These are phyloP conservation scores for Trifolium pratense DNA, from an alignment of 306 rosid genomes.

Conservation along the genomic window DNA sequence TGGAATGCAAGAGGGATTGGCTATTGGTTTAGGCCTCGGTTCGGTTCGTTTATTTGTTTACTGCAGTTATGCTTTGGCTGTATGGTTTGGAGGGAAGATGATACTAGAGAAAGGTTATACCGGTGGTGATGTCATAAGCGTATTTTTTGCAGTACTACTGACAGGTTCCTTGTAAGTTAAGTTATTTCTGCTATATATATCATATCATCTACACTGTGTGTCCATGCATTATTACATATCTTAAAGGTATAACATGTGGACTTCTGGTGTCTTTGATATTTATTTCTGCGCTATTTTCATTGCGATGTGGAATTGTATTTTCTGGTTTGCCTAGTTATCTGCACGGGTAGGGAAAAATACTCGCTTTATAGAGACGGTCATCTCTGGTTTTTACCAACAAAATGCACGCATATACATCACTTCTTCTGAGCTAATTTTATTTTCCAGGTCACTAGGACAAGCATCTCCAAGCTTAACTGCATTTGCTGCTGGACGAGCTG, in stretches of 20 bases:
- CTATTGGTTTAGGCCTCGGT: constrained; percentile 70
- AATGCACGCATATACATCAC: no score
- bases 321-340: no score
- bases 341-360: no score
- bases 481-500: not conserved
- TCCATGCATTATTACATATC: constrained; percentile 22
- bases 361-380: no score
- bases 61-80: constrained; percentile 57
- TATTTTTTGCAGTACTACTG: constrained; percentile 61
- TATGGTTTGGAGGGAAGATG: constrained; percentile 83
- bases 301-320: no score
- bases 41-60: constrained; percentile 51
- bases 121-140: constrained; percentile 66
- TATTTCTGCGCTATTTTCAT: no score
- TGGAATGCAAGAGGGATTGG: constrained; percentile 72
- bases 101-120: constrained; percentile 65
- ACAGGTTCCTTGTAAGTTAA: constrained; percentile 70
- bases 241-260: not conserved
- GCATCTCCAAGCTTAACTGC: not conserved
- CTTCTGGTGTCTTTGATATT: no score
- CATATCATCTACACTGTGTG: constrained; percentile 1
- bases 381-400: not conserved
- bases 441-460: not conserved
- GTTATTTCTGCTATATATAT: constrained; percentile 16
- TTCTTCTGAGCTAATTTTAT: not conserved